phyloP scores from a whole-genome alignment of 805 yeast species.

The Lipomyces orientalis region DNA sequence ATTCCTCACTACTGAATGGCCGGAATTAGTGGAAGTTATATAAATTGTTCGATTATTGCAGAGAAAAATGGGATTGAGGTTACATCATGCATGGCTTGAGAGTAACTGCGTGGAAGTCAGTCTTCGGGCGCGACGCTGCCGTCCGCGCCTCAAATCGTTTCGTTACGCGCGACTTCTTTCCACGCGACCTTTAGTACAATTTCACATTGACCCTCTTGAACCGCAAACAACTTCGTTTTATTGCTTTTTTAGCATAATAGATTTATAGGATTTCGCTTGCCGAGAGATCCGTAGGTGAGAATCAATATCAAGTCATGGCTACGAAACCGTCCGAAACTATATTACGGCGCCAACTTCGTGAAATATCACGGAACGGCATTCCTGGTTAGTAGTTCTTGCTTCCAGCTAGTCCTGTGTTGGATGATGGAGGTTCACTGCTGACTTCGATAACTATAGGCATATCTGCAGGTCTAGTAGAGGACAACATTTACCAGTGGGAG shows the following conservation, averaged over 20 bases:
- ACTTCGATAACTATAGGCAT: slow-evolving; percentile 55
- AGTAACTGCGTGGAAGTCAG: no score
- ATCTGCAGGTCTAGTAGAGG: slow-evolving; percentile 80
- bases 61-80: no score
- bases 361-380: slow-evolving; percentile 33
- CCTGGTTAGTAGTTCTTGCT: slow-evolving; percentile 20
- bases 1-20: not conserved
- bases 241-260: not conserved
- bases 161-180: not conserved
- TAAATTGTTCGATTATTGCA: not conserved
- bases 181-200: not conserved
- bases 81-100: no score
- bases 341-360: slow-evolving; percentile 35
- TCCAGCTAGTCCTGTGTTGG: not conserved
- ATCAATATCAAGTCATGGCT: slow-evolving; percentile 17
- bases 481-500: slow-evolving; percentile 59
- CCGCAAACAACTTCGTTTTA: not conserved
- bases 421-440: not conserved
- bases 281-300: not conserved
- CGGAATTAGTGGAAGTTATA: not conserved
- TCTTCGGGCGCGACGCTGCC: no score
- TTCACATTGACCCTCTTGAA: not conserved
- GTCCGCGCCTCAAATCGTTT: no score
- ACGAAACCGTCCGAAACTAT: slow-evolving; percentile 31
- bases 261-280: not conserved